phyloP scores from a whole-genome alignment of 805 yeast genomes.

The Brettanomyces sp. region DNA sequence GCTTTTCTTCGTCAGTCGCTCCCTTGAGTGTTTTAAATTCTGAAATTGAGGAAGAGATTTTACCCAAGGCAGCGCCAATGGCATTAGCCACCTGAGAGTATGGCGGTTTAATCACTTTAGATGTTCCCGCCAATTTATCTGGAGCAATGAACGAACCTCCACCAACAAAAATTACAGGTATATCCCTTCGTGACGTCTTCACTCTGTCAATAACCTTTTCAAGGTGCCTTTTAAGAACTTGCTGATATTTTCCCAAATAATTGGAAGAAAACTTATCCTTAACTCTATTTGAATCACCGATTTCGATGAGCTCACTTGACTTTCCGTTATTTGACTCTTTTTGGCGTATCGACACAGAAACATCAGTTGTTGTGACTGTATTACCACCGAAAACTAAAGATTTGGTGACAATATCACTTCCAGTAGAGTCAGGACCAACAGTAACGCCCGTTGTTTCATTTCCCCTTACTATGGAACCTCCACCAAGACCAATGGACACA shows the following conservation, averaged over 20 bases:
- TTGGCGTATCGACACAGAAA: conserved; percentile 18
- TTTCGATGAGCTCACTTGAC: conserved; percentile 5
- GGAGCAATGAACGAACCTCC: conserved; percentile 42
- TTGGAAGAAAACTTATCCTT: conserved; percentile 6
- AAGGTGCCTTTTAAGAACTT: conserved; percentile 18
- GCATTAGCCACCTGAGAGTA: conserved; percentile 39
- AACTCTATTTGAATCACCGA: conserved; percentile 14
- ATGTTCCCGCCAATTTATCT: conserved; percentile 24
- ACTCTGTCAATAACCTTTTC: conserved; percentile 35
- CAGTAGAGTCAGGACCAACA: conserved; percentile 42
- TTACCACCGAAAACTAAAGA: conserved; percentile 35
- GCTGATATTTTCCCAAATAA: conserved; percentile 1
- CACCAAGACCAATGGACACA: conserved; percentile 40
- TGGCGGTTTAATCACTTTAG: conserved; percentile 34
- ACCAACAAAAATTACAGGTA: conserved; percentile 37
- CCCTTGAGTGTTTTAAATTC: not conserved
- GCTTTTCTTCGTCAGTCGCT: conserved; percentile 6
- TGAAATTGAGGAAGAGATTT: conserved; percentile 24
- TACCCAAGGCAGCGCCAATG: conserved; percentile 41
- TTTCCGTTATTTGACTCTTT: conserved; percentile 22
- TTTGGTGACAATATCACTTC: conserved; percentile 28
- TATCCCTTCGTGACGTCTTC: conserved; percentile 32
- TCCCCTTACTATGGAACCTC: conserved; percentile 37
- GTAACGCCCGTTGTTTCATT: conserved; percentile 6
- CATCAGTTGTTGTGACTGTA: conserved; percentile 32